These are phyloP conservation scores for Mikania micrantha DNA, from an alignment of 129 eudicot species.

Conservation along the genomic window DNA sequence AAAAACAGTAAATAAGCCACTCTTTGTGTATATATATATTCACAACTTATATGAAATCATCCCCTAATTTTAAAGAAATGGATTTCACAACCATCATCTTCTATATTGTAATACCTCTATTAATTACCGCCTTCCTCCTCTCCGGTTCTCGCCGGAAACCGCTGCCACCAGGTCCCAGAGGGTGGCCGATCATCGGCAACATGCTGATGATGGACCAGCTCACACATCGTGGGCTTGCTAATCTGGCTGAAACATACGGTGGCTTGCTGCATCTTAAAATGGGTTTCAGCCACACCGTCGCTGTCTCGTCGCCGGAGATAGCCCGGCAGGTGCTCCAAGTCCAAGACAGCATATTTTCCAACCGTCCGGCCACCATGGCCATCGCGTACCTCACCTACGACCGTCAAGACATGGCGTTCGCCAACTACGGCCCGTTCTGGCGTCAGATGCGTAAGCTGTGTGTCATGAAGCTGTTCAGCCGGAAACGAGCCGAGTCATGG, in stretches of 20 bases:
- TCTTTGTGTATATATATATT: too few species aligned
- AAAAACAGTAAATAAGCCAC: too few species aligned
- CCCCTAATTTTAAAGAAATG: neutral
- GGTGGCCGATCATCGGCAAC: constrained; percentile 16
- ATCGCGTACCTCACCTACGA: neutral
- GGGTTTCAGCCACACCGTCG: constrained; percentile 12
- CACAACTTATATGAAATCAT: too few species aligned
- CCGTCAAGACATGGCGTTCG: constrained; percentile 12
- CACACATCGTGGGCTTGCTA: constrained; percentile 9
- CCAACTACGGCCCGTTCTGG: constrained; percentile 18
- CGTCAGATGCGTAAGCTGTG: constrained; percentile 16
- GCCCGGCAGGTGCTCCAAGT: constrained; percentile 4
- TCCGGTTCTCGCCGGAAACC: neutral
- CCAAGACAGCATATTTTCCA: constrained; percentile 6
- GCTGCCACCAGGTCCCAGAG: constrained; percentile 3
- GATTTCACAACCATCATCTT: neutral
- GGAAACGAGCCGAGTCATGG: constrained; percentile 19
- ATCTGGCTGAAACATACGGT: neutral
- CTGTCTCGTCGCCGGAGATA: constrained; percentile 5
- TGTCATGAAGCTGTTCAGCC: constrained; percentile 15
- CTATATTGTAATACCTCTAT: neutral
- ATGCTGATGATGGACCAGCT: constrained; percentile 21
- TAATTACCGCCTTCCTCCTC: neutral
- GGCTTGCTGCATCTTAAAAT: constrained; percentile 5
- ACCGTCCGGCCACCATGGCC: constrained; percentile 14